Evolutionary conservation across 495 filamentous ascomycete genomes (phyloP), one percentile per base, ranked within the genome.

Genomic region (Daldinia grandis): DNA sequence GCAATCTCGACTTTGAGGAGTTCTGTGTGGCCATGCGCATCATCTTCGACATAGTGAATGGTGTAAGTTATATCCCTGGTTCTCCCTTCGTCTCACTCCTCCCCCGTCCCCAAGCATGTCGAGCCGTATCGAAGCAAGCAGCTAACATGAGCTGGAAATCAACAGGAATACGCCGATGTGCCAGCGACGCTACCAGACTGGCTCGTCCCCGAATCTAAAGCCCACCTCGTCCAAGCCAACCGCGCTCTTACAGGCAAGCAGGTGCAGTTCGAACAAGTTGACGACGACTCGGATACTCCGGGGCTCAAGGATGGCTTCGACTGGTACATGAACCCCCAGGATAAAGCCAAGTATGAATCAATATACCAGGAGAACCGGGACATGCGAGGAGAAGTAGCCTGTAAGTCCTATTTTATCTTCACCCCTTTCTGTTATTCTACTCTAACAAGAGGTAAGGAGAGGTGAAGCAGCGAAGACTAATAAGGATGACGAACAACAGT

Each of bases 11-110:
- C 82, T 99, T 99, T 82, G 95, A 98, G 81, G 95, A 99, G 82
- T 99, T 99, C 78, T 99, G 95, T 77, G 95, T 99, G 51, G 95
- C 95, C 25, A 98, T 99, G 96, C 86, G 95, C 78, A 81, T 99
- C 60, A 97, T 98, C 58, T 99, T 97, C 76, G 95, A 99, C 79
- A 76, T 98, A 54, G 90, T 98, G 35, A 99, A 99, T 80, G 95
- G 95, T 73, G 93, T 96, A 82, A 70, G 90, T 84, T 51, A 40
- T 33, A 40, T 57, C 37, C 28, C 19, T 51, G 28, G 10, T 31
- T 21, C 44, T 47, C 38, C 21, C 10, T 19, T 28, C 3, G 5
- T 15, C 15, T 28, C 8, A 10, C 15, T 27, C 3, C 2, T 54
- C 50, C 4, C 28, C 6, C 4, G 10, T 44, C 17, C 21, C 50